These are phyloP conservation scores for Calonectria hongkongensis DNA, from an alignment of 2,329 filamentous ascomycete species.

Conservation along the genomic window DNA sequence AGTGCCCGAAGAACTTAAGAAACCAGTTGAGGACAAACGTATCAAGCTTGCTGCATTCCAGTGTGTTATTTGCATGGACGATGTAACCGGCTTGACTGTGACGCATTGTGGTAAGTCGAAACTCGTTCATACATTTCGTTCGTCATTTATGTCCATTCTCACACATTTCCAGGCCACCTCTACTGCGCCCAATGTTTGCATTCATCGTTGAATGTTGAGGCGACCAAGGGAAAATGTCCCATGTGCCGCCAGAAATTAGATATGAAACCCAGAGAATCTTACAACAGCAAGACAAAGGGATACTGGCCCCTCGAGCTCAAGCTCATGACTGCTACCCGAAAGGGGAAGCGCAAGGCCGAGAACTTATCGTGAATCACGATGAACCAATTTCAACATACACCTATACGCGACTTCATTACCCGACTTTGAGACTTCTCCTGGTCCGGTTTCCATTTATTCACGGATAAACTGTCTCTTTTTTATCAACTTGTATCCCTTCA, in stretches of 20 bases:
- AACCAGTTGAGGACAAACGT: slow-evolving; percentile 68
- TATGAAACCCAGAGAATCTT: slow-evolving; percentile 63
- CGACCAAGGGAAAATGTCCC: slow-evolving; percentile 75
- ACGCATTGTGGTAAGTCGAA: slow-evolving; percentile 78
- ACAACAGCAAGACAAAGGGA: slow-evolving; percentile 69
- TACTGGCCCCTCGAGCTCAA: slow-evolving; percentile 78
- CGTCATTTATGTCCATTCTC: slow-evolving; percentile 35
- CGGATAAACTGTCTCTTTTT: slow-evolving; percentile 1
- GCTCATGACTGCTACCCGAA: slow-evolving; percentile 73
- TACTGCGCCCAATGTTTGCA: slow-evolving; percentile 79
- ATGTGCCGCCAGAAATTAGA: slow-evolving; percentile 78
- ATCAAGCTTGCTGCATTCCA: slow-evolving; percentile 75
- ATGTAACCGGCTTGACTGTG: slow-evolving; percentile 74
- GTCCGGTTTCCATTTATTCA: slow-evolving; percentile 7
- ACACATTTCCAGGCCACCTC: slow-evolving; percentile 71
- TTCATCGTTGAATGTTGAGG: slow-evolving; percentile 74
- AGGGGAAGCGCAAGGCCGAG: slow-evolving; percentile 66
- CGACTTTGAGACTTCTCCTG: neutral
- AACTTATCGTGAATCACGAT: slow-evolving; percentile 50
- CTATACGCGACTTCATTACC: neutral
- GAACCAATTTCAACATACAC: neutral
- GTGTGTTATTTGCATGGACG: slow-evolving; percentile 82
- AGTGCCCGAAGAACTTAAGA: slow-evolving; percentile 65
- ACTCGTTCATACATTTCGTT: neutral
- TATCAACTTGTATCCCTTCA: slow-evolving; percentile 1